Evolutionary conservation across 306 rosid genomes (phyloP), one percentile per base, ranked within the genome.

Genomic region (Lathyrus aphaca): DNA sequence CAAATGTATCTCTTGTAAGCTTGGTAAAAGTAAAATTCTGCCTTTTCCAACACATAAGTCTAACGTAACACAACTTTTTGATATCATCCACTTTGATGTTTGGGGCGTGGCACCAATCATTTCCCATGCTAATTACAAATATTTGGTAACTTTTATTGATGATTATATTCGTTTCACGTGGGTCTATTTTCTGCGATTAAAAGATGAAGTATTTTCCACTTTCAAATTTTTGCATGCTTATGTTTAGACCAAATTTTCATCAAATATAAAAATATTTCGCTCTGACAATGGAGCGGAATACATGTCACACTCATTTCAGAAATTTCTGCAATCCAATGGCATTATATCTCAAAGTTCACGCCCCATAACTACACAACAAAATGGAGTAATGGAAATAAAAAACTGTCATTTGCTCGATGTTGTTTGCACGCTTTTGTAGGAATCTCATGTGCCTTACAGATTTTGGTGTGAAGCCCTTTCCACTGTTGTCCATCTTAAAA

Each of bases 201-300:
- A 51, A 4, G 30, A 4, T 19, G 32, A 51, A 18, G 32, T 3
- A 3, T 51, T 19, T 18, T 18, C n/a, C 5, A 1, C 30, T 5
- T 51, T 51, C 30, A 51, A 51, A 9, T 19, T 61, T 10, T n/a
- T n/a, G n/a, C 15, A 61, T 61, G 66, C 48, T n/a, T 37, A 61
- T 17, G 48, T 57, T 54, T 4, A 21, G 15, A 57, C 63, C 11
- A 18, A 57, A 57, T 29, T 57, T 29, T 57, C 40, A 51, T 29
- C 37, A 1, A 57, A 14, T 13, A 57, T 57, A 1, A 57, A 27
- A 29, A 27, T 57, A 5, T 14, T 57, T 13, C 5, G 18, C 10
- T 57, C 21, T 57, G 5, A 57, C 10, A 57, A 57, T 57, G 45
- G 63, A 12, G 13, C n/a, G 39, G 18, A 64, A 16, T 64, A 64